Conservation (phyloP, 192 early-diverging fungal species). For the Coemansia sp. region DNA sequence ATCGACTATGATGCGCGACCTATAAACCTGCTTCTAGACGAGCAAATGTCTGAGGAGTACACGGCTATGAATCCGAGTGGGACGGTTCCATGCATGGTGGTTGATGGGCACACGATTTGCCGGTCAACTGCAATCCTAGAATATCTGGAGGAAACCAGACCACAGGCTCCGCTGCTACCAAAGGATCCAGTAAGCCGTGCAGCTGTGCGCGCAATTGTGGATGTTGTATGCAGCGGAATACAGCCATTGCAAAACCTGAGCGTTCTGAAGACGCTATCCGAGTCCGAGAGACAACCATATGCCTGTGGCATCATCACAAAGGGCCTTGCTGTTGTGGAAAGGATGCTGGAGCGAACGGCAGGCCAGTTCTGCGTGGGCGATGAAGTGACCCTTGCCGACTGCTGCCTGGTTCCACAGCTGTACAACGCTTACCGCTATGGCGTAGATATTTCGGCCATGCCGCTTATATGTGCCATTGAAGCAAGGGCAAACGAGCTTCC, state of each 20-base stretch:
- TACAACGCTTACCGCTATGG: slow-evolving; percentile 74
- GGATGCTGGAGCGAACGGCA: slow-evolving; percentile 60
- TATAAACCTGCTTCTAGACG: slow-evolving; percentile 73
- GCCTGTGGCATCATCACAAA: slow-evolving; percentile 57
- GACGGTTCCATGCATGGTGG: slow-evolving; percentile 68
- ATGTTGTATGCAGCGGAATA: slow-evolving; percentile 76
- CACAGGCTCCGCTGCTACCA: slow-evolving; percentile 72
- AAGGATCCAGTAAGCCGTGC: slow-evolving; percentile 65
- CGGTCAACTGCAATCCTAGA: slow-evolving; percentile 86
- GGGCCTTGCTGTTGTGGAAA: slow-evolving; percentile 72
- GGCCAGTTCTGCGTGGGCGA: slow-evolving; percentile 81
- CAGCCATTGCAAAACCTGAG: slow-evolving; percentile 86
- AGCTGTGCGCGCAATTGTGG: slow-evolving; percentile 68
- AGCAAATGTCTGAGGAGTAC: slow-evolving; percentile 68
- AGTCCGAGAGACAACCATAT: slow-evolving; percentile 36
- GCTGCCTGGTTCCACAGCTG: slow-evolving; percentile 75
- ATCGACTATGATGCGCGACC: slow-evolving; percentile 65
- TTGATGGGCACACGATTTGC: slow-evolving; percentile 57
- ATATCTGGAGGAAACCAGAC: slow-evolving; percentile 80
- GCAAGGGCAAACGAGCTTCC: slow-evolving; percentile 58
- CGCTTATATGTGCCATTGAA: slow-evolving; percentile 65
- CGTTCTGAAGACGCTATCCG: slow-evolving; percentile 66
- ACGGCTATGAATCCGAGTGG: slow-evolving; percentile 64
- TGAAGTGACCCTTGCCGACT: slow-evolving; percentile 81
- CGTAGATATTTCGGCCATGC: slow-evolving; percentile 73